Evolutionary conservation across 768 basidiomycete species (phyloP).

Genomic region (Mycena olivaceomarginata): DNA sequence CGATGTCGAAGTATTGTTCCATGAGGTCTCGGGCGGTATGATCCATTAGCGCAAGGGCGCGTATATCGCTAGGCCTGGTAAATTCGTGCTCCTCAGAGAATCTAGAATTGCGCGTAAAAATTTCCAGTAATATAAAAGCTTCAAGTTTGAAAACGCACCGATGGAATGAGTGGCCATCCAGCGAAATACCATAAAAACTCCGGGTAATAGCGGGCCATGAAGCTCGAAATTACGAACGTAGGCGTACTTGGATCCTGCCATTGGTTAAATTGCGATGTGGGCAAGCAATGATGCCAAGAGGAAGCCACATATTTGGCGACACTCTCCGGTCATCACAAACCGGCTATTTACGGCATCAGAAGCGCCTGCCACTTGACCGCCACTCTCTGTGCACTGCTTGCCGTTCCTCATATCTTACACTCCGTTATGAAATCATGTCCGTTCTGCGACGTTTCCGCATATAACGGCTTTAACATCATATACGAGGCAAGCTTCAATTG

Average conservation of each 20-base stretch:
- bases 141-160: slow-evolving; percentile 67
- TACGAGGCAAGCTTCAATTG: slow-evolving; percentile 64
- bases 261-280: slow-evolving; percentile 51
- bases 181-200: slow-evolving; percentile 86
- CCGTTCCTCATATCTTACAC: neutral
- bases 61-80: slow-evolving; percentile 92
- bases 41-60: slow-evolving; percentile 95
- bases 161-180: slow-evolving; percentile 97
- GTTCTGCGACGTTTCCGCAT: slow-evolving; percentile 66
- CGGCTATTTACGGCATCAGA: slow-evolving; percentile 67
- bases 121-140: neutral
- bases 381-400: neutral
- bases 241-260: slow-evolving; percentile 94
- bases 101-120: slow-evolving; percentile 60
- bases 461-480: slow-evolving; percentile 67
- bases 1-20: slow-evolving; percentile 88
- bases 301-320: slow-evolving; percentile 68
- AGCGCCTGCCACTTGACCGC: neutral
- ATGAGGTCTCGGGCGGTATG: slow-evolving; percentile 88
- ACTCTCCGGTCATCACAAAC: slow-evolving; percentile 61
- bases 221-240: slow-evolving; percentile 95
- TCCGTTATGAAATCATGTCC: slow-evolving; percentile 73
- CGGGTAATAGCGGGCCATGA: slow-evolving; percentile 84
- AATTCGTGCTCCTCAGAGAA: slow-evolving; percentile 92
- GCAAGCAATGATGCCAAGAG: neutral